Base-by-base conservation (phyloP, 495 filamentous ascomycete species). In the Aspergillus sclerotioniger region DNA sequence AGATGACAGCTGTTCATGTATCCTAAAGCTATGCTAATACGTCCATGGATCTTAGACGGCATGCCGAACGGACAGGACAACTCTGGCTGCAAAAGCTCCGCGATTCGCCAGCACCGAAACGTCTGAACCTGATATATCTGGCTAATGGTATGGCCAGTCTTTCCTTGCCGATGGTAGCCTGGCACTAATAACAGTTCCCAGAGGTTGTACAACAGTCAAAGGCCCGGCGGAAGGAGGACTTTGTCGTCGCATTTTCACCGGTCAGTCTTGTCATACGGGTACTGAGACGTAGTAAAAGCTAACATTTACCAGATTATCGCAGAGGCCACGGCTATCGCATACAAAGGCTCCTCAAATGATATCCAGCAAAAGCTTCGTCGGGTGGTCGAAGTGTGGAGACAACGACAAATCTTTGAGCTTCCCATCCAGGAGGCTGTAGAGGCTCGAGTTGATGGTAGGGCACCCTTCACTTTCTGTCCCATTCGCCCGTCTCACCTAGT, bases 121-220 rank as follows among this genome's bases (percentile, higher is more conserved):
- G 90, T 62, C 78, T 99, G 51, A 97, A 89, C 64, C 82, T 98
- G 62, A 84, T 99, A 48, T 98, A 98, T 69, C 85, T 99, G 39
- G 92, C 92, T 49, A 99, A 99, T 76, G 91, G 91, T 95, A 77
- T 59, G 79, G 46, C 44, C 10, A 19, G 33, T 21, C 25, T 44
- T 25, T 13, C 19, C n/a, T 65, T 20, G 6, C 15, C 33, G 44
- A 28, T 47, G 19, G 35, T 33, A 17, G 44, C 35, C 32, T 48
- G 53, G 17, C 39, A 46, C 68, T 73, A 52, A 74, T 58, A 21
- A 46, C 25, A 51, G 41, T 59, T 17, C 62, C 55, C 69, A 96
- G 94, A 99, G 78, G 90, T 99, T 44, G 87, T 88, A 20, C 94
- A 99, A 67, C 93, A 97, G 67, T 96, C 92, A 9, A 95, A 93